A percentile compares a stretch with the other conserved stretches of the same genome.
phyloP scores from a whole-genome alignment of 1,284 basidiomycete genomes.

The Stereum hirsutum region DNA sequence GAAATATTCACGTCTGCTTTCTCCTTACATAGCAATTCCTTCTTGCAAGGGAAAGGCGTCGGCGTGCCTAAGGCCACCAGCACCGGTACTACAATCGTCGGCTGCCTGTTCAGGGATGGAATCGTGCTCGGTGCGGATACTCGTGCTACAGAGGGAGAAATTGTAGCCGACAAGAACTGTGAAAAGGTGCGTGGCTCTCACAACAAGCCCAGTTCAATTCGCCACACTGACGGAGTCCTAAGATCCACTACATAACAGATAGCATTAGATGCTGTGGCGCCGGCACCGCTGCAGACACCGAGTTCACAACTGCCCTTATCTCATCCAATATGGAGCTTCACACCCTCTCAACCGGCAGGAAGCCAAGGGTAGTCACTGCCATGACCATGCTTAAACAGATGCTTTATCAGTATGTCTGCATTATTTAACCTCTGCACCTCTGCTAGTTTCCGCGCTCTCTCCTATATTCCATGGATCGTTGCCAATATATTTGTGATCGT shows the following conservation, averaged over 20 bases:
- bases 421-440: not conserved
- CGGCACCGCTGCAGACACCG: slow-evolving; percentile 96
- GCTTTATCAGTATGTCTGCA: slow-evolving; percentile 56
- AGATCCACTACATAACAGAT: slow-evolving; percentile 97
- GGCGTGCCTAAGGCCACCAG: slow-evolving; percentile 79
- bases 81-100: slow-evolving; percentile 98
- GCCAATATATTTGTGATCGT: not conserved
- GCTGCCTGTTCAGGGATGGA: slow-evolving; percentile 89
- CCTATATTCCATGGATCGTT: not conserved
- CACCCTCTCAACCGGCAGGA: slow-evolving; percentile 75
- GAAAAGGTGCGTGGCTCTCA: slow-evolving; percentile 69
- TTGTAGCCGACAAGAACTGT: slow-evolving; percentile 99
- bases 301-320: slow-evolving; percentile 90
- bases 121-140: slow-evolving; percentile 97
- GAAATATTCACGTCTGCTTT: not conserved
- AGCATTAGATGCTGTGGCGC: slow-evolving; percentile 97
- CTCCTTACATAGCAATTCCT: slow-evolving; percentile 57
- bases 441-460: no score
- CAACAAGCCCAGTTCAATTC: not conserved
- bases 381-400: slow-evolving; percentile 98
- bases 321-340: slow-evolving; percentile 92
- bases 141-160: slow-evolving; percentile 88
- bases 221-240: slow-evolving; percentile 3
- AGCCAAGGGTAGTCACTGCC: slow-evolving; percentile 88
- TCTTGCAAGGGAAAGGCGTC: slow-evolving; percentile 61